Conservation (phyloP, 2,329 filamentous ascomycete genomes). For the Epichloe amarillans region DNA sequence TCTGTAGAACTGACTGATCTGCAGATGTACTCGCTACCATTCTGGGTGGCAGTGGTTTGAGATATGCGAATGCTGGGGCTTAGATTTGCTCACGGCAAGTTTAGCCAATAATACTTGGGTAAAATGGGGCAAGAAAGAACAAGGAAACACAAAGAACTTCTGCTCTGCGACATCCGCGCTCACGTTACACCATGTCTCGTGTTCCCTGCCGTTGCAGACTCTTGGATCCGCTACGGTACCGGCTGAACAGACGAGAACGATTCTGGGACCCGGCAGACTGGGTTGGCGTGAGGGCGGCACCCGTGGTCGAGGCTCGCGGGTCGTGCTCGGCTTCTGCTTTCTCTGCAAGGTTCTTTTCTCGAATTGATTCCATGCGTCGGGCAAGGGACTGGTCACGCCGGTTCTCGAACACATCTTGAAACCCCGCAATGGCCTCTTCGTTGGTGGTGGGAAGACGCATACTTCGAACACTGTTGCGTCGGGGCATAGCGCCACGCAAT, state of each 20-base stretch:
- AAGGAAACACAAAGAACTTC: not conserved
- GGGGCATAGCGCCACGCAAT: conserved; percentile 6
- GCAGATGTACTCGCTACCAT: not conserved
- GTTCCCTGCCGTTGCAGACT: conserved; percentile 9
- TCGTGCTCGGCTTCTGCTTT: conserved; percentile 15
- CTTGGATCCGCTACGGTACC: conserved; percentile 17
- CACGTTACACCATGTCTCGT: conserved; percentile 1
- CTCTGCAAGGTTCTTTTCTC: conserved; percentile 22
- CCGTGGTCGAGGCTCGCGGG: conserved; percentile 15
- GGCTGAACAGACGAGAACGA: conserved; percentile 17
- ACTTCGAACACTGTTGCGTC: conserved; percentile 8
- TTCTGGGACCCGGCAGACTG: conserved; percentile 12
- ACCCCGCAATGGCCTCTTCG: conserved; percentile 24
- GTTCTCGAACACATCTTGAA: conserved; percentile 32
- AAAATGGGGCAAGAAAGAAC: not conserved
- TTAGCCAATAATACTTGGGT: not conserved
- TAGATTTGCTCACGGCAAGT: not conserved
- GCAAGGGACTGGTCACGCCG: conserved; percentile 24
- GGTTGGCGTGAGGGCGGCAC: conserved; percentile 11
- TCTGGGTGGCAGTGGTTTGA: not conserved
- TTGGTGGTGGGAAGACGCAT: conserved; percentile 13
- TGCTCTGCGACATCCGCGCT: not conserved
- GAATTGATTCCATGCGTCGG: conserved; percentile 24
- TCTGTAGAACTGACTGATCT: not conserved
- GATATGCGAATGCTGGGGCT: not conserved